phyloP scores from a whole-genome alignment of 345 rosid genomes.

The Iberis pinnata region DNA sequence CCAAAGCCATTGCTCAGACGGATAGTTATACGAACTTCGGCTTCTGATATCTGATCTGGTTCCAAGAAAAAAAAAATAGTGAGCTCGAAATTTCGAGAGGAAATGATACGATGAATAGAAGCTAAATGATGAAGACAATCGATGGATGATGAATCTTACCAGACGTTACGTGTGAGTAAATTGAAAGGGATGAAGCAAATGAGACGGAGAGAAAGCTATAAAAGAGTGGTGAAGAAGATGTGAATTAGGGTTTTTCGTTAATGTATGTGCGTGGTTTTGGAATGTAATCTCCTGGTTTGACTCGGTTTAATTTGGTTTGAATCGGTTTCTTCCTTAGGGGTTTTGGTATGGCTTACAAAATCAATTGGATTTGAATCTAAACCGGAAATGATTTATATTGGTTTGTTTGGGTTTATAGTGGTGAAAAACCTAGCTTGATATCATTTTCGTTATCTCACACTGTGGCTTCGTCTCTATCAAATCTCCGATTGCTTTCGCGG shows the following conservation, averaged over 20 bases:
- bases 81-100: background rate
- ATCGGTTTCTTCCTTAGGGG: background rate
- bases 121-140: too few relatives aligned
- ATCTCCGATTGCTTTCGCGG: conserved; percentile 16
- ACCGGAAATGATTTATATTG: background rate
- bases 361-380: background rate
- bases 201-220: too few relatives aligned
- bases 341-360: background rate
- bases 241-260: too few relatives aligned
- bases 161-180: too few relatives aligned
- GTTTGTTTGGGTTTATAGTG: background rate
- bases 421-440: conserved; percentile 14
- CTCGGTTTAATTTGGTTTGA: background rate
- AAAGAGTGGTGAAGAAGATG: too few relatives aligned
- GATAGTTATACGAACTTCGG: conserved; percentile 16
- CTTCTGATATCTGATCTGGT: conserved; percentile 51
- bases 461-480: conserved; percentile 23
- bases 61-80: conserved; percentile 13
- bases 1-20: conserved; percentile 62
- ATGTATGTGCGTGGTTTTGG: too few relatives aligned
- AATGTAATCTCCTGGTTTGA: too few relatives aligned
- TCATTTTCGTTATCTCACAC: conserved; percentile 2
- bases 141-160: too few relatives aligned
- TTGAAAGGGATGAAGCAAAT: too few relatives aligned
- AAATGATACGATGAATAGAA: background rate